Base-by-base conservation (phyloP, 257 asterid genomes). In the Solanum piurae region DNA sequence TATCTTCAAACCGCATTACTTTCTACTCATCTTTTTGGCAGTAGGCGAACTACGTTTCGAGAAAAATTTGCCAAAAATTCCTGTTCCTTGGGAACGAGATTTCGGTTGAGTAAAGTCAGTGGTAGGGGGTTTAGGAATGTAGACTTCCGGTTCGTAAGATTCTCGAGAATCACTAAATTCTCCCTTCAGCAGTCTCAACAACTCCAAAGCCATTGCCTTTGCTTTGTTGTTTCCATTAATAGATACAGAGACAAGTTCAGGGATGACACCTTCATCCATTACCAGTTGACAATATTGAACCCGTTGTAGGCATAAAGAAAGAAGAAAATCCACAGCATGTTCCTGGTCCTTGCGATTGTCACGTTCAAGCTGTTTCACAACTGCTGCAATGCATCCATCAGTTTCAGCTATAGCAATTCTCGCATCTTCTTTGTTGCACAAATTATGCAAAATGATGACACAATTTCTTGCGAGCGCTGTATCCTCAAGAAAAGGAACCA, bases 221-320 rank as follows among this genome's bases (percentile, higher is more conserved):
- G 92, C 96, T 89, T 73, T 91, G 77, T 75, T 46, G 88, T 90
- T 97, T 82, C 99, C 99, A 20, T 93, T 97, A 66, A 89, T 23
- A 2, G 96, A 93, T 29, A 95, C 86, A 18, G 55, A 79, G 14
- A 91, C 89, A 4, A 97, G 98, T 86, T 90, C 91, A 0, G 99
- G 95, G 87, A 95, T 89, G 27, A 93, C 93, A 18, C 96, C 96
- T 86, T 95, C 99, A 0, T 90, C 90, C 98, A 95, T 93, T 34
- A 93, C 96, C 84, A 94, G 82, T 87, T 86, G 87, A 87, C 98
- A 92, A 69, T 90, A 93, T 5, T 87, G 84, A 27, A 66, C 86
- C 1, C 94, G 75, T 64, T 93, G 94, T 52, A 92, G 89, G 94
- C 99, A 97, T 84, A 96, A 55, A 7, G 94, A 92, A 16, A 95